phyloP scores from a whole-genome alignment of 768 basidiomycete species.

The Lactarius psammicola region DNA sequence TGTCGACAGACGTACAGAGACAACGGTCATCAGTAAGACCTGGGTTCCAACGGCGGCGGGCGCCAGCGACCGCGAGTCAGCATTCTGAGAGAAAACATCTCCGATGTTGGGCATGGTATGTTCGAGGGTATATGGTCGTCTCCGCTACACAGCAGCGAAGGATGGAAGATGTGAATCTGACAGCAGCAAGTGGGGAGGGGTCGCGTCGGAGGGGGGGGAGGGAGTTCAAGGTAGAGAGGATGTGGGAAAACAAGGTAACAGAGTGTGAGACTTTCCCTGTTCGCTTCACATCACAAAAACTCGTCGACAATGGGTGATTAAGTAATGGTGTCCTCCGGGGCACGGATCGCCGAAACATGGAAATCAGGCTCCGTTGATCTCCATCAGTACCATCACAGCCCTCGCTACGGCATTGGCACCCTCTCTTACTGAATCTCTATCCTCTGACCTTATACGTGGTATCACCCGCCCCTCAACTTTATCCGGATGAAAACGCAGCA shows the following conservation, averaged over 20 bases:
- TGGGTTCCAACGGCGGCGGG: slow-evolving; percentile 80
- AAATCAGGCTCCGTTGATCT: neutral
- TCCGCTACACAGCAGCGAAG: slow-evolving; percentile 3
- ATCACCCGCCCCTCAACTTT: slow-evolving; percentile 71
- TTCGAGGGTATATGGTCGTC: neutral
- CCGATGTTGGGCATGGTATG: slow-evolving; percentile 36
- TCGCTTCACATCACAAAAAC: neutral
- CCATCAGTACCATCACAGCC: slow-evolving; percentile 54
- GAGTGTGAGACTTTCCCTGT: neutral
- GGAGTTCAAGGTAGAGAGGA: neutral
- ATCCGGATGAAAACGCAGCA: slow-evolving; percentile 71
- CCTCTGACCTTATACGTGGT: slow-evolving; percentile 45
- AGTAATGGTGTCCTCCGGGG: neutral
- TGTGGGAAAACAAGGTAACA: neutral
- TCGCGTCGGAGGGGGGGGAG: neutral
- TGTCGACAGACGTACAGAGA: slow-evolving; percentile 57
- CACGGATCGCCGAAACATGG: neutral
- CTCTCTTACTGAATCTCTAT: slow-evolving; percentile 52
- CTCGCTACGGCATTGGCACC: slow-evolving; percentile 64
- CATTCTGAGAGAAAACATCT: slow-evolving; percentile 35
- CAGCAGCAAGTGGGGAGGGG: neutral
- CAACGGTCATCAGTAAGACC: slow-evolving; percentile 64
- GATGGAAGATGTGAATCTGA: neutral
- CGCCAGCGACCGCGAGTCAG: slow-evolving; percentile 61
- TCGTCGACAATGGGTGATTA: neutral